These are phyloP conservation scores for Corylus heterophylla DNA, from an alignment of 306 rosid genomes.

Conservation along the genomic window DNA sequence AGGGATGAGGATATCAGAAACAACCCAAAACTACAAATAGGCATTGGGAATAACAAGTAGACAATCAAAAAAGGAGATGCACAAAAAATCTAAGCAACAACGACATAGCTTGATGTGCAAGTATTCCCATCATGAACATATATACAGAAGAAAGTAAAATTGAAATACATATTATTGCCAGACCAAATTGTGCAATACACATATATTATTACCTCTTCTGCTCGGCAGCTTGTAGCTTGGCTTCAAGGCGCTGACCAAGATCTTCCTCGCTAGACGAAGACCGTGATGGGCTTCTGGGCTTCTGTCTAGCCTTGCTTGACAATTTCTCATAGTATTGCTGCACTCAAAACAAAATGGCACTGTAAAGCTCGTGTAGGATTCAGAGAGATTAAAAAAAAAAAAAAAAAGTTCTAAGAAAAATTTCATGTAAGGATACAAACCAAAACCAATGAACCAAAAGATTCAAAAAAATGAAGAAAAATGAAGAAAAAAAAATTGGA, in stretches of 20 bases:
- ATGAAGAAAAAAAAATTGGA: too few species aligned
- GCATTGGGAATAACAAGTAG: background rate
- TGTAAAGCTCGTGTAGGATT: background rate
- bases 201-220: constrained; percentile 64
- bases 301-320: constrained; percentile 85
- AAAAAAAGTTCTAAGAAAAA: background rate
- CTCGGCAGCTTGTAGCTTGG: constrained; percentile 92
- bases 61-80: background rate
- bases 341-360: constrained; percentile 13
- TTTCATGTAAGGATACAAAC: background rate
- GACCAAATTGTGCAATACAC: background rate
- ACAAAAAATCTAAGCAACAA: constrained; percentile 4
- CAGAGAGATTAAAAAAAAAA: background rate
- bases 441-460: background rate
- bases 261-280: constrained; percentile 74
- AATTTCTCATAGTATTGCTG: constrained; percentile 79
- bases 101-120: background rate
- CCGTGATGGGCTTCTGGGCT: constrained; percentile 72
- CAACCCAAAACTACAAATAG: background rate
- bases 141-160: background rate
- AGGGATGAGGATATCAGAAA: background rate
- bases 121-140: background rate
- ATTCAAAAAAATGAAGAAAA: background rate
- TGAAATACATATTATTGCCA: background rate
- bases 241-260: constrained; percentile 82